A percentile compares a stretch with the other conserved stretches of the same genome.
Evolutionary conservation across 2,329 filamentous ascomycete species (phyloP).

Genomic region (Hymenoscyphus albidus): DNA sequence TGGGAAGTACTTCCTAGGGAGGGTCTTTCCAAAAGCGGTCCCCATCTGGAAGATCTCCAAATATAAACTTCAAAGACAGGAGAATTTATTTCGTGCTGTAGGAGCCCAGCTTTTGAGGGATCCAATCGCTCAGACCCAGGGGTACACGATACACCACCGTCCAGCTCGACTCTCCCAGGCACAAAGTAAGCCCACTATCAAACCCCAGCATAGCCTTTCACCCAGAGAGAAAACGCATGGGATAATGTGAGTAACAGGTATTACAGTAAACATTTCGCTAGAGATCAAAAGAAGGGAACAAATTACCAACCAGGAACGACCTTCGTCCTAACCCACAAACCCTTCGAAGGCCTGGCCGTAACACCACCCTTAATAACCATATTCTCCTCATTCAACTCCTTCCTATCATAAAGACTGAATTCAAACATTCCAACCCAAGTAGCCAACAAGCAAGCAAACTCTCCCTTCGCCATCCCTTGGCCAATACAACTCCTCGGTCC

Average conservation of each 20-base stretch:
- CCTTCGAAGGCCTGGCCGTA: slow-evolving; percentile 68
- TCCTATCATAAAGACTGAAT: slow-evolving; percentile 52
- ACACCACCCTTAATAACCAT: slow-evolving; percentile 65
- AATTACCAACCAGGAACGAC: slow-evolving; percentile 62
- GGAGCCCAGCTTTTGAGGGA: no score
- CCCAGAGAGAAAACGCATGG: neutral
- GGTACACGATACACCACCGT: neutral
- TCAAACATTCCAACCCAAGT: slow-evolving; percentile 72
- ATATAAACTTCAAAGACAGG: no score
- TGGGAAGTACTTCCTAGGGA: no score
- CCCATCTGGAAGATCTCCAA: no score
- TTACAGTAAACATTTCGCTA: neutral
- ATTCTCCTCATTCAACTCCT: slow-evolving; percentile 62
- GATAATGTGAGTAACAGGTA: neutral
- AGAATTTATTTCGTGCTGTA: neutral
- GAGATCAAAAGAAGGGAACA: neutral
- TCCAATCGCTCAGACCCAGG: no score
- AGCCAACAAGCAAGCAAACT: slow-evolving; percentile 81
- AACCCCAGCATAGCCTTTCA: neutral
- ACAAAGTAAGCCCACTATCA: neutral
- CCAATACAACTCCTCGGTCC: slow-evolving; percentile 86
- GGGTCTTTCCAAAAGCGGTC: no score
- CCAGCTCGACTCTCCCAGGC: neutral
- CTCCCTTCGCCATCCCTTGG: slow-evolving; percentile 71
- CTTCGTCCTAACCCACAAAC: slow-evolving; percentile 65